Evolutionary conservation across 1,284 basidiomycete species (phyloP), one percentile per base, ranked within the genome.

Genomic region (Puccinia polysora): DNA sequence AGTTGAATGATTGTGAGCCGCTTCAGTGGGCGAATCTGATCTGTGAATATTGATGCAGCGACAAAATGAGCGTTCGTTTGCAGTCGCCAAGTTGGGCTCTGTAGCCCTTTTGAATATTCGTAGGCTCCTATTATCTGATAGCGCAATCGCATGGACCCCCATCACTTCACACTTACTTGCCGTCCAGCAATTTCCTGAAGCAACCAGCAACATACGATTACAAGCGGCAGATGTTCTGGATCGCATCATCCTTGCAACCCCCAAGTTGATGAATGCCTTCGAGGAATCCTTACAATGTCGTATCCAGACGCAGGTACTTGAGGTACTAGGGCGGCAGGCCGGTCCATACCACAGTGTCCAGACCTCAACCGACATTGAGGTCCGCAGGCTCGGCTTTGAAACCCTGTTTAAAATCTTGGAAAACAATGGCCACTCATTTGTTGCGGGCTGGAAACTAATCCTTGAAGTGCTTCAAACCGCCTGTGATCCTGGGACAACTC

Each of bases 401-500:
- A 91, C 90, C 0, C 81, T 98, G 20, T 90, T 93, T 76, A 86
- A 89, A 76, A 90, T 96, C 65, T 82, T 98, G 18, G 91, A 97
- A 79, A 86, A 88, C 0, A 90, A 90, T 0, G 94, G 91, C 0
- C 93, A 97, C 80, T 90, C 89, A 0, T 84, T 98, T 1, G 84
- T 91, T 6, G 85, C 89, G 10, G 94, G 94, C 0, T 98, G 95
- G 95, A 88, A 90, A 73, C 88, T 84, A 0, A 91, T 97, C 76
- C 97, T 97, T 79, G 86, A 88, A 74, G 91, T 96, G 85, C 83
- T 97, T 4, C 71, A 40, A 85, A 87, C 72, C 88, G 89, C 77
- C 87, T 94, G 36, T 91, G 36, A 63, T 30, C 47, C 68, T 36
- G 43, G 56, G 25, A n/a, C 60, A 36, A 30, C 67, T 14, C 38